Evolutionary conservation across 768 basidiomycete species (phyloP).

Genomic region (Mycena vitilis): DNA sequence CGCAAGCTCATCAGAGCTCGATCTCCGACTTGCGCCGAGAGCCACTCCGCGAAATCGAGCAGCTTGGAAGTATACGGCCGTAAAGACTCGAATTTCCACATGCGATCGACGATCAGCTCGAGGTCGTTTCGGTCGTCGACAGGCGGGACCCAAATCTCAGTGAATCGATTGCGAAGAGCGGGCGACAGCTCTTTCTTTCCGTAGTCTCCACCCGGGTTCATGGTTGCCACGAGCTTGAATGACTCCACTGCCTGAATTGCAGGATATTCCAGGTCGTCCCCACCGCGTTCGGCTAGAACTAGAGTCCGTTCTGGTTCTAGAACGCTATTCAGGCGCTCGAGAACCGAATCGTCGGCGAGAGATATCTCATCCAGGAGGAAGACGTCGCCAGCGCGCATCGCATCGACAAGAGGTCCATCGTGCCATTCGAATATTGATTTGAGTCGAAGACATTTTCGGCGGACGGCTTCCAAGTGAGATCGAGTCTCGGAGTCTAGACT

Average conservation of each 20-base stretch:
- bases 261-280: conserved; percentile 74
- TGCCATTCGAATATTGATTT: conserved; percentile 96
- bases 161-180: conserved; percentile 96
- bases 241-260: conserved; percentile 69
- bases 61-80: conserved; percentile 67
- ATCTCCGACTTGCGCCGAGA: conserved; percentile 71
- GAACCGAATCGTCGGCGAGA: conserved; percentile 96
- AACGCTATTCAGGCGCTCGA: conserved; percentile 96
- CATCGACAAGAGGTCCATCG: conserved; percentile 94
- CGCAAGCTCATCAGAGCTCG: conserved; percentile 79
- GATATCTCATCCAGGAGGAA: conserved; percentile 98
- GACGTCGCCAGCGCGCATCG: conserved; percentile 87
- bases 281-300: conserved; percentile 93
- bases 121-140: conserved; percentile 81
- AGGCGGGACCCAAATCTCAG: conserved; percentile 97
- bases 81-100: conserved; percentile 73
- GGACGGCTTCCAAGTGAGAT: conserved; percentile 53
- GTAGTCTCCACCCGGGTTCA: conserved; percentile 99
- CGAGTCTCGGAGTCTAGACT: conserved; percentile 46
- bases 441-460: conserved; percentile 58
- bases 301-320: conserved; percentile 91
- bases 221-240: conserved; percentile 95
- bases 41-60: conserved; percentile 87
- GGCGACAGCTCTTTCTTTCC: conserved; percentile 99
- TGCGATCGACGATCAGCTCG: conserved; percentile 76